A percentile compares a stretch with the other conserved stretches of the same genome.
phyloP scores from a whole-genome alignment of 2,329 filamentous ascomycete genomes.

The Botrytis deweyae region DNA sequence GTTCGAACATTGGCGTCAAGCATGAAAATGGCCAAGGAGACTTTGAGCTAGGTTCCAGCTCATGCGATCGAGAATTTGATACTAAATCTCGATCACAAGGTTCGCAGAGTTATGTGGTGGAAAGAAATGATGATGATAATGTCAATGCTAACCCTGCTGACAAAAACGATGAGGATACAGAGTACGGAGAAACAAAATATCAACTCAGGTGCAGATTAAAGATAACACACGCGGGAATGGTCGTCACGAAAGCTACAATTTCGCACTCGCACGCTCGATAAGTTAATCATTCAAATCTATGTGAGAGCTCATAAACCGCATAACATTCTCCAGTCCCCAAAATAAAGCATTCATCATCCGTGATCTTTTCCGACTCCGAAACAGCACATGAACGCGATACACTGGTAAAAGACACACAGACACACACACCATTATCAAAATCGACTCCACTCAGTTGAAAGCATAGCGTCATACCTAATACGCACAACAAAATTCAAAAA shows the following conservation, averaged over 20 bases:
- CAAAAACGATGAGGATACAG: neutral
- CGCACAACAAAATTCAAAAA: neutral
- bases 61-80: rapidly evolving
- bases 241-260: neutral
- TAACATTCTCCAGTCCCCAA: neutral
- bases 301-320: neutral
- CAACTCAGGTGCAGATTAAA: neutral
- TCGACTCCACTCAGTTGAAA: neutral
- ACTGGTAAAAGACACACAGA: neutral
- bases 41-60: neutral
- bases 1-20: neutral
- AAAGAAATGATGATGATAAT: neutral
- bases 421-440: neutral
- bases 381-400: neutral
- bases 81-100: neutral
- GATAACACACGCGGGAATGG: neutral
- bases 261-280: neutral
- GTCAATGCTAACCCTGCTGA: neutral
- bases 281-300: neutral
- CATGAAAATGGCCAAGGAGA: neutral
- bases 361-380: neutral
- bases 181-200: neutral
- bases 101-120: neutral
- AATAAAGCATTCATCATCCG: neutral
- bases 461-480: neutral